Percentiles rank a stretch among this genome's conserved stretches.
phyloP scores from a whole-genome alignment of 2,329 filamentous ascomycete species.

The Nannizziopsis barbatae region DNA sequence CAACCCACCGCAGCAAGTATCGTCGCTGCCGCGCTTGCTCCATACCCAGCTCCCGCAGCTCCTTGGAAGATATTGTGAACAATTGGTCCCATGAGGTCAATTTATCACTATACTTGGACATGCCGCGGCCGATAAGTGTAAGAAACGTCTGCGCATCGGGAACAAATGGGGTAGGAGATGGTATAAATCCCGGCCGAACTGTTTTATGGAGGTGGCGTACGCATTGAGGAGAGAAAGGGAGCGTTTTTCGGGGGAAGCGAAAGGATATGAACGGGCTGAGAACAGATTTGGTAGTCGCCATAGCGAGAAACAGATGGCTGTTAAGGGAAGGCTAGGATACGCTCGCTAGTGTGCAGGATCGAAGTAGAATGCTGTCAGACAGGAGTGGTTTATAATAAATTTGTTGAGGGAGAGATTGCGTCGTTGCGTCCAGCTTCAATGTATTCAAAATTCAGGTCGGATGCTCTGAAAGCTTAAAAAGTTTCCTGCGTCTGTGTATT shows the following conservation, averaged over 20 bases:
- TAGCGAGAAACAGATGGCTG: background rate
- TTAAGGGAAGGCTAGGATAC: too few species aligned
- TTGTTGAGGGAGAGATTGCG: too few species aligned
- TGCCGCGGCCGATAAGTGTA: constrained; percentile 75
- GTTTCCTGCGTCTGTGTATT: too few species aligned
- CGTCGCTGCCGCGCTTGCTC: constrained; percentile 71
- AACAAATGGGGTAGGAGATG: constrained; percentile 69
- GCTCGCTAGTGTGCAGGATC: too few species aligned
- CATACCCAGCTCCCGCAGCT: constrained; percentile 73
- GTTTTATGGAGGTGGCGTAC: constrained; percentile 35
- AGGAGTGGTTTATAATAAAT: too few species aligned
- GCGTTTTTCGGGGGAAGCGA: constrained; percentile 14
- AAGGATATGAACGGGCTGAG: constrained; percentile 5
- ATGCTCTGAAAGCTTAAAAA: too few species aligned
- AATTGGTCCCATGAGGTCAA: constrained; percentile 84
- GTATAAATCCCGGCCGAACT: constrained; percentile 40
- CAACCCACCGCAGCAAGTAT: constrained; percentile 79
- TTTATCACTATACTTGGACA: constrained; percentile 72
- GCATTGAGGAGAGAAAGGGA: constrained; percentile 23
- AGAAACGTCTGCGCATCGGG: constrained; percentile 80
- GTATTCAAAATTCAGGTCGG: too few species aligned
- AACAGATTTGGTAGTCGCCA: constrained; percentile 11
- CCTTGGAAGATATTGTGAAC: constrained; percentile 65
- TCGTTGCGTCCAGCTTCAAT: too few species aligned
- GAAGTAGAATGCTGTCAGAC: too few species aligned